Evolutionary conservation across 345 rosid genomes (phyloP), one percentile per base, ranked within the genome.

Genomic region (Sisymbrium irio): DNA sequence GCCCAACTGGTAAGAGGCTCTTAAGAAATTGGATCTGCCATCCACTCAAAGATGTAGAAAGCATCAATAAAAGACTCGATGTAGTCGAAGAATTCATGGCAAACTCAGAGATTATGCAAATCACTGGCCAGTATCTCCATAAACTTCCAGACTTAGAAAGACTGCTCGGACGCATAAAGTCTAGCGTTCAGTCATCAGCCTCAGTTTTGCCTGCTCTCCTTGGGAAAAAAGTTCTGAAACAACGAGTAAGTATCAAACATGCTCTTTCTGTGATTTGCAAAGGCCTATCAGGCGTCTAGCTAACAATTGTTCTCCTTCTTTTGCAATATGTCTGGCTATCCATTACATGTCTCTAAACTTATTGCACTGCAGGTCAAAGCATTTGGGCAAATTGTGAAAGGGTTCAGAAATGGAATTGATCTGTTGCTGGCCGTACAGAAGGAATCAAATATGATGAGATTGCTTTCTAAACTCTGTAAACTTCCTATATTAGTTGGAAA

Each of bases 21-120:
- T 84, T 94, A 65, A 85, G 98, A 80, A 82, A 76, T 73, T 94
- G 98, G 97, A 91, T 94, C 67, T 94, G 97, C 79, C 98, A 91
- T 78, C 98, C 98, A 19, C 87, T 91, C 57, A 91, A 89, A 80
- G 85, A 84, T 85, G 85, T 79, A 70, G 88, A 59, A 35, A 76
- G 74, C 83, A 94, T 94, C 75, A 89, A 91, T 63, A 80, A 83
- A 62, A 82, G 97, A 81, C 95, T 94, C 22, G 74, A 94, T 77
- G 88, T 82, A 57, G 89, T 89, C 46, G 96, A 89, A 44, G 75
- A 66, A 44, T 80, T 94, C 11, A 83, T 33, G 18, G 71, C 67
- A 60, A 77, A 81, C 72, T 77, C 97, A 35, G 98, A 87, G 68
- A 57, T 68, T 13, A 72, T 84, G 73, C 65, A 81, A 64, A 69